Conservation (phyloP, 352 stramenopile species). For the Aphanomyces astaci region DNA sequence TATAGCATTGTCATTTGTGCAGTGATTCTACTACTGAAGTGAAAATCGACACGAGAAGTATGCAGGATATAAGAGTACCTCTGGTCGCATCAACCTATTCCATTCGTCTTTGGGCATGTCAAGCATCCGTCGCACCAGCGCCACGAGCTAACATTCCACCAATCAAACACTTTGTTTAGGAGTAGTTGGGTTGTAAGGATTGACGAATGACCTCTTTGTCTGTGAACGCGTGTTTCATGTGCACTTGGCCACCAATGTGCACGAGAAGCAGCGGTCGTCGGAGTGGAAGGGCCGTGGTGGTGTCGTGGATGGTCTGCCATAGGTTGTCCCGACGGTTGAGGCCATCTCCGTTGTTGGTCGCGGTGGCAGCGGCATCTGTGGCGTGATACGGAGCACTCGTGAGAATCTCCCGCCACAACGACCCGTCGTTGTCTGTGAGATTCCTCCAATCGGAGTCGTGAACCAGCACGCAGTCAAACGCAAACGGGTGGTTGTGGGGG, state of each 20-base stretch:
- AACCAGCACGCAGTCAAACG: background rate
- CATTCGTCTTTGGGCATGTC: slow-evolving; percentile 1
- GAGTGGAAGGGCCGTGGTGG: background rate
- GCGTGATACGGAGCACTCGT: slow-evolving; percentile 24
- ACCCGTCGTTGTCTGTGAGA: background rate
- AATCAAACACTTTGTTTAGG: no score
- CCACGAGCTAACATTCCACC: background rate
- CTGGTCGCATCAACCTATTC: background rate
- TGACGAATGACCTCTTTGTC: background rate
- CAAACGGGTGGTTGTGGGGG: background rate
- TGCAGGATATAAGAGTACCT: no score
- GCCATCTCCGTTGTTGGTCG: slow-evolving; percentile 28
- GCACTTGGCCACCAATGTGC: slow-evolving; percentile 1
- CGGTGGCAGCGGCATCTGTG: slow-evolving; percentile 35
- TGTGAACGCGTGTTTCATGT: background rate
- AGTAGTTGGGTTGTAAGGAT: no score
- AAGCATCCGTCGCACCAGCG: slow-evolving; percentile 5
- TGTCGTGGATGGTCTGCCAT: slow-evolving; percentile 2
- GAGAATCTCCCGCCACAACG: background rate
- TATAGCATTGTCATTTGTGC: background rate
- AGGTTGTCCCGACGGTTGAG: slow-evolving; percentile 12
- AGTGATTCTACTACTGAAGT: background rate
- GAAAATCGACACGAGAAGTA: no score
- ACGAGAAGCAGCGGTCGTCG: slow-evolving; percentile 18
- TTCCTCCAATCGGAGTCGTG: slow-evolving; percentile 12